phyloP scores from a whole-genome alignment of 1,139 yeast species.

The Tardiomyces blankii region DNA sequence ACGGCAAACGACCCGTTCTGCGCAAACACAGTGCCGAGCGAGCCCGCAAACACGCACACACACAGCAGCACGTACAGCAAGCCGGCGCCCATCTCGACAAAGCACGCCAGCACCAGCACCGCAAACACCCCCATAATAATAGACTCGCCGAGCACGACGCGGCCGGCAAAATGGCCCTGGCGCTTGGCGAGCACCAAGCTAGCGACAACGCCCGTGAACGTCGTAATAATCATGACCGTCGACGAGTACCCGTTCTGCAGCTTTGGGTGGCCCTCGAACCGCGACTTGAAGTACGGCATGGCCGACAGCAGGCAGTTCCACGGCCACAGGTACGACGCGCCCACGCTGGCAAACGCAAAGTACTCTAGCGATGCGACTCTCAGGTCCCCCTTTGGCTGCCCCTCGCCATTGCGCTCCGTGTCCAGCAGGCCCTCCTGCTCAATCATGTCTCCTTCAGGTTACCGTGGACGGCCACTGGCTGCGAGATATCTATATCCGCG shows the following conservation, averaged over 20 bases:
- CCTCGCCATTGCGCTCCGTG: not conserved
- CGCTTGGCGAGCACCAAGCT: constrained; percentile 57
- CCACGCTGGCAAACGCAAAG: constrained; percentile 54
- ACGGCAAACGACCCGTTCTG: constrained; percentile 90
- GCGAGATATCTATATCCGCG: too few relatives aligned
- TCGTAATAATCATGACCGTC: constrained; percentile 83
- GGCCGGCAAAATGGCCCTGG: constrained; percentile 52
- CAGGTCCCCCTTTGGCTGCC: not conserved
- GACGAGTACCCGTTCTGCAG: constrained; percentile 60
- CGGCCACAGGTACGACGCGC: constrained; percentile 67
- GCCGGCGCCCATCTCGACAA: constrained; percentile 31
- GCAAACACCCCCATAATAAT: constrained; percentile 47
- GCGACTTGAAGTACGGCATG: constrained; percentile 61
- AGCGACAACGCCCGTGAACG: constrained; percentile 52
- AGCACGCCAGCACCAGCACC: constrained; percentile 28
- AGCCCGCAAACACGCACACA: constrained; percentile 33
- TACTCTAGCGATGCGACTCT: constrained; percentile 33
- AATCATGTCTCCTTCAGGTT: too few relatives aligned
- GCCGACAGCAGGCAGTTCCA: constrained; percentile 93
- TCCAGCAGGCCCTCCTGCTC: not conserved
- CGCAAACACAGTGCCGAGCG: constrained; percentile 47
- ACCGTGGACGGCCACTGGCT: too few relatives aligned
- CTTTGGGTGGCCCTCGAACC: constrained; percentile 44
- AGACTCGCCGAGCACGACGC: constrained; percentile 51
- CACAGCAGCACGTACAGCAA: constrained; percentile 37